Percentiles rank a stretch among this genome's conserved stretches.
Evolutionary conservation across 129 eudicot genomes (phyloP).

Genomic region (Lactuca sativa): DNA sequence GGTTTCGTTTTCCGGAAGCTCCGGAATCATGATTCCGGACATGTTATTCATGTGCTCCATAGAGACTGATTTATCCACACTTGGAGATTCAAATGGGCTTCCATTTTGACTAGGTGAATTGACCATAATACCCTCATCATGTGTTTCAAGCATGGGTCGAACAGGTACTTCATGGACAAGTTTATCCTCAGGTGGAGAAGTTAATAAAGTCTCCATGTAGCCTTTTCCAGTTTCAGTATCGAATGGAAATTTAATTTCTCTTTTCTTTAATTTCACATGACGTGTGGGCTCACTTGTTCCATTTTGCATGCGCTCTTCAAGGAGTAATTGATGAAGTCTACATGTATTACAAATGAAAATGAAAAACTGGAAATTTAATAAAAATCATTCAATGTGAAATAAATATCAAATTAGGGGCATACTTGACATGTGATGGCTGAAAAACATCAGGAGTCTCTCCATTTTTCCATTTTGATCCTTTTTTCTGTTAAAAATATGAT

Average conservation of each 20-base stretch:
- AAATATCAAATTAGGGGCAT: slow-evolving; percentile 30
- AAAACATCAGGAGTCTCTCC: slow-evolving; percentile 66
- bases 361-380: neutral
- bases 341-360: slow-evolving; percentile 20
- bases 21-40: slow-evolving; percentile 11
- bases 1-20: slow-evolving; percentile 16
- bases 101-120: slow-evolving; percentile 38
- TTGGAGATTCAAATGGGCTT: slow-evolving; percentile 45
- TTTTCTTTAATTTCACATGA: slow-evolving; percentile 73
- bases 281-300: slow-evolving; percentile 61
- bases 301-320: slow-evolving; percentile 83
- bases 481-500: slow-evolving; percentile 53
- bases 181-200: slow-evolving; percentile 60
- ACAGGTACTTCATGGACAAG: slow-evolving; percentile 55
- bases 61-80: slow-evolving; percentile 30
- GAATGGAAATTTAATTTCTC: slow-evolving; percentile 69
- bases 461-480: slow-evolving; percentile 71
- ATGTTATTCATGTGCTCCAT: slow-evolving; percentile 32
- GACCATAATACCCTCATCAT: slow-evolving; percentile 40
- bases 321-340: slow-evolving; percentile 86
- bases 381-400: neutral
- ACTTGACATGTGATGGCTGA: slow-evolving; percentile 85
- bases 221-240: slow-evolving; percentile 53
- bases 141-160: slow-evolving; percentile 39
- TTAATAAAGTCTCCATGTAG: slow-evolving; percentile 69